Percentiles rank a stretch among this genome's conserved stretches.
Conservation (phyloP, 164 flowering plant species). For the Sextonia rubra region DNA sequence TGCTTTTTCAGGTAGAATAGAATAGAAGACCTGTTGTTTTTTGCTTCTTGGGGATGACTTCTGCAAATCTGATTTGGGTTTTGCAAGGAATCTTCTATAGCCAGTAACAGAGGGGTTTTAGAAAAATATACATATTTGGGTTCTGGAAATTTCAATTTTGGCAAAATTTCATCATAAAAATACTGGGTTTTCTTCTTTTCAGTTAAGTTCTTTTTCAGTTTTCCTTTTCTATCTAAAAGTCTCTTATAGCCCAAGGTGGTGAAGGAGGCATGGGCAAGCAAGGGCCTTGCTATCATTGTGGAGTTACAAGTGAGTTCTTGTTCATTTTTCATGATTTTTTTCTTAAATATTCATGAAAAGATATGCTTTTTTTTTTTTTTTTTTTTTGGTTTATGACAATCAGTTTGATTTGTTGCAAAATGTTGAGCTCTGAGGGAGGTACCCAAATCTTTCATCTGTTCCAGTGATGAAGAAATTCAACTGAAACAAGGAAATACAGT, state of each 20-base stretch:
- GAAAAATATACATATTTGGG: slow-evolving; percentile 6
- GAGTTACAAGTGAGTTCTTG: slow-evolving; percentile 88
- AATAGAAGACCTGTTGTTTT: slow-evolving; percentile 22
- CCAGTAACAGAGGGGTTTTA: slow-evolving; percentile 17
- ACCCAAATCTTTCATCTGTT: neutral
- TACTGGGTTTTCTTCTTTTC: slow-evolving; percentile 7
- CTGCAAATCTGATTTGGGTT: slow-evolving; percentile 37
- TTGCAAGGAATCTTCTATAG: slow-evolving; percentile 14
- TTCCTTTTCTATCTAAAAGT: neutral
- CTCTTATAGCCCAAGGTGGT: slow-evolving; percentile 11
- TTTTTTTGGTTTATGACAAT: neutral
- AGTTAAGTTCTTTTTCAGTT: slow-evolving; percentile 7
- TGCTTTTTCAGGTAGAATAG: slow-evolving; percentile 14
- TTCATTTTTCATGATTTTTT: slow-evolving; percentile 3
- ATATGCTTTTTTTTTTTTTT: neutral
- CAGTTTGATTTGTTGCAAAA: neutral
- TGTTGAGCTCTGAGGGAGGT: neutral
- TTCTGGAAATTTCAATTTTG: neutral
- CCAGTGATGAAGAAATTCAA: neutral
- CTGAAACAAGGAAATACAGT: neutral
- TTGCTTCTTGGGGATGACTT: slow-evolving; percentile 28
- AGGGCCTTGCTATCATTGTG: slow-evolving; percentile 99
- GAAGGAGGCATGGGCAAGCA: slow-evolving; percentile 73
- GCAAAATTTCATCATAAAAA: neutral
- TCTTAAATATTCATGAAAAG: neutral